Base-by-base conservation (phyloP, 768 basidiomycete genomes). In the Leccinellum albellum region DNA sequence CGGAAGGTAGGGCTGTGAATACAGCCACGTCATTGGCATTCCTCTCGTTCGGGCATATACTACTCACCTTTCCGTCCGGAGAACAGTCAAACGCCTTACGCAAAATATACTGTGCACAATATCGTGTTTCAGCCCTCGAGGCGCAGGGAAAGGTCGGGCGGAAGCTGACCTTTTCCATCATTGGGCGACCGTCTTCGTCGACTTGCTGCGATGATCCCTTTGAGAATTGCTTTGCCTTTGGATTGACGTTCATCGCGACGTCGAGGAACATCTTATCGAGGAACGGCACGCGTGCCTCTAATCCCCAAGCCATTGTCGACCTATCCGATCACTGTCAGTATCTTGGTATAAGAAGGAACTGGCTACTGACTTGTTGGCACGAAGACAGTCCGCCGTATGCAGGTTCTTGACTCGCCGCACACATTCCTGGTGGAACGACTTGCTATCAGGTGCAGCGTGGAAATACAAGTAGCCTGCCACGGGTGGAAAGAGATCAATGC, bases 241-340 rank as follows among this genome's bases (percentile, higher is more conserved):
- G 82, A 63, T 95, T 87, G 64, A 94, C 75, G 75, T 88, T 88
- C 93, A 99, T 92, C 2, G 94, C 82, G 21, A 90, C 90, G 53
- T 98, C 94, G 51, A 99, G 79, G 84, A 99, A 99, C 20, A 83
- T 77, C 76, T 94, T 96, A 79, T 99, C 97, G 55, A 99, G 85
- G 86, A 99, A 99, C 14, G 97, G 97, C 6, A 99, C 97, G 49
- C 97, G 92, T 3, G 95, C 94, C 72, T 99, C 97, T 46, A 99
- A 85, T 60, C 97, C 97, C 95, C 96, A 99, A 1, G 97, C 97
- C 97, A 99, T 98, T 9, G 97, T 98, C 23, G 95, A 97, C 68
- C 91, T 91, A 59, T 45, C 46, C 56, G 48, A 15, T 35, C 15
- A 44, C 17, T 14, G 47, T 59, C 51, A 61, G 42, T 46, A 57